Conservation (phyloP, 345 rosid genomes). For the Populus tremula region DNA sequence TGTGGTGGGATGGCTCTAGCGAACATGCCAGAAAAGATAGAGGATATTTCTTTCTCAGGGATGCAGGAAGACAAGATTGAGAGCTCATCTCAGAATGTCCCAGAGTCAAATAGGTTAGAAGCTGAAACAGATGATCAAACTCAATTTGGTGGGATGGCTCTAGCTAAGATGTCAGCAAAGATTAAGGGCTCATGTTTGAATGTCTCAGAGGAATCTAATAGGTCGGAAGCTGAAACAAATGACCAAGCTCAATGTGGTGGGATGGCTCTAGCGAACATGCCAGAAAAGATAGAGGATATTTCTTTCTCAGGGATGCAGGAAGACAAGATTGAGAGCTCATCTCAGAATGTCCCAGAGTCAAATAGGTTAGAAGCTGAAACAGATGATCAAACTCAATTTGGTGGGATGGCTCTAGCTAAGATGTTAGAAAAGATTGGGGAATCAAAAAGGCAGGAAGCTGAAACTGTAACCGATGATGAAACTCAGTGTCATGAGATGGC, state of each 20-base stretch:
- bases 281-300: no score
- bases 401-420: no score
- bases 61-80: background rate
- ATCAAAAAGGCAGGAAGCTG: background rate
- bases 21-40: no score
- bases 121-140: background rate
- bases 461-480: constrained; percentile 1
- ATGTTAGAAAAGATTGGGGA: background rate
- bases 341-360: background rate
- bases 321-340: background rate
- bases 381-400: no score
- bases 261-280: no score
- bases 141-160: no score
- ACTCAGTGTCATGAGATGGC: background rate
- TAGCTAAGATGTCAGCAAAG: no score
- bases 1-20: no score
- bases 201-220: no score
- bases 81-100: background rate
- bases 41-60: background rate
- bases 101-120: background rate
- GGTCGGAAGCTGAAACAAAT: no score
- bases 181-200: background rate
- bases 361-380: no score
- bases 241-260: no score
- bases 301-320: background rate